Conservation (phyloP, 345 rosid genomes). For the Reutealis trisperma region DNA sequence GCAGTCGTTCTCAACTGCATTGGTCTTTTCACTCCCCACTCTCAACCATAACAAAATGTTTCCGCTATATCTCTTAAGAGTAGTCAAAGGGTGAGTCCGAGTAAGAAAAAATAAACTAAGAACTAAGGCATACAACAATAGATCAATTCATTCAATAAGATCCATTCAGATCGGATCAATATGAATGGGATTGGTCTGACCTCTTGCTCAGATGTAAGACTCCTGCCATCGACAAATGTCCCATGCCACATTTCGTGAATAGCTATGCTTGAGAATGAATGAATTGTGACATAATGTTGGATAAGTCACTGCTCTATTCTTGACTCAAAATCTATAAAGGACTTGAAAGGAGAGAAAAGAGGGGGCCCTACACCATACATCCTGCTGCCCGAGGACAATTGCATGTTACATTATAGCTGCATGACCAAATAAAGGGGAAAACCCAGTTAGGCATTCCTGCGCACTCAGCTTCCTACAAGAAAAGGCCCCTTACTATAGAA, state of each 20-base stretch:
- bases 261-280: slow-evolving; percentile 9
- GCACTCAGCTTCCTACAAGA: too few species aligned
- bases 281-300: slow-evolving; percentile 2
- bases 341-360: too few species aligned
- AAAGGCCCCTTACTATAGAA: neutral
- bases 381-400: too few species aligned
- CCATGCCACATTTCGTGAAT: slow-evolving; percentile 9
- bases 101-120: slow-evolving; percentile 19
- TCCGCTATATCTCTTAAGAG: slow-evolving; percentile 17
- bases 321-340: slow-evolving; percentile 5
- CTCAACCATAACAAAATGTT: slow-evolving; percentile 24
- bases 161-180: neutral
- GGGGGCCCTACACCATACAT: too few species aligned
- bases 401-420: too few species aligned
- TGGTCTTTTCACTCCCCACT: slow-evolving; percentile 24
- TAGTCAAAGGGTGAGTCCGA: slow-evolving; percentile 17
- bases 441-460: too few species aligned
- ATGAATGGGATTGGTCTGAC: slow-evolving; percentile 8
- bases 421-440: too few species aligned
- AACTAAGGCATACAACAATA: neutral
- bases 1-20: slow-evolving; percentile 11
- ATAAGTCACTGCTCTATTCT: slow-evolving; percentile 4
- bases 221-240: neutral
- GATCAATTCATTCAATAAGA: too few species aligned
- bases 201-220: slow-evolving; percentile 7